These are phyloP conservation scores for Candida germanica DNA, from an alignment of 805 yeast species.

Conservation along the genomic window DNA sequence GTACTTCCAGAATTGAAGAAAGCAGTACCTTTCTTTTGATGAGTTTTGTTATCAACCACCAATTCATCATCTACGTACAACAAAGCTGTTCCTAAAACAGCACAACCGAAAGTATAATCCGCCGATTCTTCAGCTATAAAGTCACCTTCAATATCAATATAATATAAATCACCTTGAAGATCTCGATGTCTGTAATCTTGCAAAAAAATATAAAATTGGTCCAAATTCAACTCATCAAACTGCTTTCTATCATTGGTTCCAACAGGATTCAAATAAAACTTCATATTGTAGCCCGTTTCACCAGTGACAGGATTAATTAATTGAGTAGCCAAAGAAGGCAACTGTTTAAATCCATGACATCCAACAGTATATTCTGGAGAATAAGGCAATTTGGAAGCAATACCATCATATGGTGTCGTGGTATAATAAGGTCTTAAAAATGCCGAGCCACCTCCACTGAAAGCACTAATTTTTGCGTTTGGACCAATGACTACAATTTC, in stretches of 20 bases:
- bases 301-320: slow-evolving; percentile 22
- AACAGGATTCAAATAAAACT: slow-evolving; percentile 19
- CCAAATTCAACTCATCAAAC: slow-evolving; percentile 20
- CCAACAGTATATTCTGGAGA: slow-evolving; percentile 28
- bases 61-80: slow-evolving; percentile 50
- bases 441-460: slow-evolving; percentile 36
- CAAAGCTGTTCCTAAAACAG: slow-evolving; percentile 54
- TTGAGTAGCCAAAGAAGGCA: slow-evolving; percentile 26
- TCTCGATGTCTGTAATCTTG: slow-evolving; percentile 18
- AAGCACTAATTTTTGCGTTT: slow-evolving; percentile 26
- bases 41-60: slow-evolving; percentile 53
- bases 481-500: slow-evolving; percentile 32
- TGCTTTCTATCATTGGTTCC: slow-evolving; percentile 12
- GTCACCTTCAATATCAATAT: slow-evolving; percentile 41
- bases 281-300: slow-evolving; percentile 21
- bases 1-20: slow-evolving; percentile 53
- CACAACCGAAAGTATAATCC: slow-evolving; percentile 49
- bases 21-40: slow-evolving; percentile 47
- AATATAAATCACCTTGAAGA: slow-evolving; percentile 28
- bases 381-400: slow-evolving; percentile 14
- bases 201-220: slow-evolving; percentile 18
- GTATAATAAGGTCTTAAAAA: slow-evolving; percentile 23
- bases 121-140: slow-evolving; percentile 47
- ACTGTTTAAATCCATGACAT: slow-evolving; percentile 24
- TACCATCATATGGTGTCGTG: slow-evolving; percentile 25